phyloP scores from a whole-genome alignment of 495 filamentous ascomycete species.

The Penicillium waksmanii region DNA sequence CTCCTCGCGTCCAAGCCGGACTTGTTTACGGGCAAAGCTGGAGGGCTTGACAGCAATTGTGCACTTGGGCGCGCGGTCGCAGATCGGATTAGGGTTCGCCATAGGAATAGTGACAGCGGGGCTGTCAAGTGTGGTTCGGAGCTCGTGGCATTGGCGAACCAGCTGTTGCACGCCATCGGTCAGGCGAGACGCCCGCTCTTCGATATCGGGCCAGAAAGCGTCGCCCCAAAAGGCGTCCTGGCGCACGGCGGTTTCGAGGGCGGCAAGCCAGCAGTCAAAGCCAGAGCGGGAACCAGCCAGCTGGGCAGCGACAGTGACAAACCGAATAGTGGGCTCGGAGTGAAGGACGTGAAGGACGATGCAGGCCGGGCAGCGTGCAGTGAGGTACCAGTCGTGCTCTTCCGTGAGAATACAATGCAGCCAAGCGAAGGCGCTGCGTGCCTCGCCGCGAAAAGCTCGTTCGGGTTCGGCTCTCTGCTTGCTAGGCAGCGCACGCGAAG shows the following conservation, averaged over 20 bases:
- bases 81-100: constrained; percentile 22
- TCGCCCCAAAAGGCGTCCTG: constrained; percentile 62
- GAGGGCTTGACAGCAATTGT: constrained; percentile 37
- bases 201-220: constrained; percentile 57
- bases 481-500: constrained; percentile 48
- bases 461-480: constrained; percentile 57
- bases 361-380: constrained; percentile 60
- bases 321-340: constrained; percentile 62
- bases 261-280: constrained; percentile 59
- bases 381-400: constrained; percentile 62
- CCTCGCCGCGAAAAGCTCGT: constrained; percentile 60
- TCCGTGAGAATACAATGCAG: constrained; percentile 61
- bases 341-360: constrained; percentile 56
- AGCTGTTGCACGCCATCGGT: constrained; percentile 58
- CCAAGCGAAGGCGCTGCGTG: constrained; percentile 63
- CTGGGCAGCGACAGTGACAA: constrained; percentile 58
- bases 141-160: constrained; percentile 55
- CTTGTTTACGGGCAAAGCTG: constrained; percentile 36
- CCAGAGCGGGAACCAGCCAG: constrained; percentile 52
- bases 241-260: constrained; percentile 55
- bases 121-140: constrained; percentile 39
- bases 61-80: constrained; percentile 22
- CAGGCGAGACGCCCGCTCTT: constrained; percentile 54
- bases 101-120: constrained; percentile 26
- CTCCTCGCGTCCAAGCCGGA: constrained; percentile 38